These are phyloP conservation scores for Nemania diffusa DNA, from an alignment of 2,329 filamentous ascomycete species.

Conservation along the genomic window DNA sequence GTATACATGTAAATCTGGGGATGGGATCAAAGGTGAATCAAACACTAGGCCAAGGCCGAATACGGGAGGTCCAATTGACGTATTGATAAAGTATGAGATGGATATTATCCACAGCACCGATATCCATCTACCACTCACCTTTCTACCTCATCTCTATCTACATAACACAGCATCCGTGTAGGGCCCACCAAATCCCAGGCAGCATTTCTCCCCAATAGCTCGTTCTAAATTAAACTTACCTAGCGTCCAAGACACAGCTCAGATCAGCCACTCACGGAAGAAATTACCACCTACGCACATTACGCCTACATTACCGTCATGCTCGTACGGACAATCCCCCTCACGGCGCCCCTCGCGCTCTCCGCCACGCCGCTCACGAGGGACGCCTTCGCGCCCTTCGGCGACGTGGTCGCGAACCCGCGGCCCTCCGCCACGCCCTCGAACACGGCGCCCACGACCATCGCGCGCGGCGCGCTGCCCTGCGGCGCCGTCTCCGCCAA, in stretches of 20 bases:
- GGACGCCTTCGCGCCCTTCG: conserved; percentile 79
- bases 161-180: not conserved
- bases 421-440: conserved; percentile 63
- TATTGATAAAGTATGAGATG: not conserved
- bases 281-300: not conserved
- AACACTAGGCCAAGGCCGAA: conserved; percentile 13
- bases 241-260: not conserved
- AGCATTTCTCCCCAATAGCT: not conserved
- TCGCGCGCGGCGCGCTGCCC: conserved; percentile 48
- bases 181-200: not conserved
- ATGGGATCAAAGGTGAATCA: not conserved
- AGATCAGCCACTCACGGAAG: not conserved
- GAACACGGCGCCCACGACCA: conserved; percentile 44
- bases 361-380: conserved; percentile 74
- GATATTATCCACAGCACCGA: conserved; percentile 14
- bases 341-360: conserved; percentile 54
- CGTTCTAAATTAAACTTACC: not conserved
- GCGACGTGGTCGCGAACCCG: conserved; percentile 83
- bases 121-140: not conserved
- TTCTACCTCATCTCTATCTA: not conserved
- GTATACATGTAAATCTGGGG: not conserved
- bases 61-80: conserved; percentile 13
- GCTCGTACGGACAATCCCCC: conserved; percentile 44
- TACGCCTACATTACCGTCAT: conserved; percentile 31
- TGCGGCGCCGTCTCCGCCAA: conserved; percentile 72